Percentiles rank a stretch among this genome's conserved stretches.
phyloP scores from a whole-genome alignment of 306 rosid genomes.

The Abrus precatorius region DNA sequence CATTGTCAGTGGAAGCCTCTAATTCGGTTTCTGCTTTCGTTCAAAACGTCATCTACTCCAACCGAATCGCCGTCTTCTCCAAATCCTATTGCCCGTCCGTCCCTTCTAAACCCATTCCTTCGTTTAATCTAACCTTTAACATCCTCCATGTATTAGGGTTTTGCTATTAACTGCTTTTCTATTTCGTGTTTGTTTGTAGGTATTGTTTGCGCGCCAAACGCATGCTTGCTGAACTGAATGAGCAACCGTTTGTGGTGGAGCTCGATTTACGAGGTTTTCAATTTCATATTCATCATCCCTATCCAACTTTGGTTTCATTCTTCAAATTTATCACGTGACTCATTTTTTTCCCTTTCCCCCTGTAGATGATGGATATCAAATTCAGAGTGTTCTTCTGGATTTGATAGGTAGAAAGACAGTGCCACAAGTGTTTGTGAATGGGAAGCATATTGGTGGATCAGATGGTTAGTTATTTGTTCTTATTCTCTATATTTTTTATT shows the following conservation, averaged over 20 bases:
- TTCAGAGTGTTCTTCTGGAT: conserved; percentile 83
- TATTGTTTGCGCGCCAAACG: conserved; percentile 85
- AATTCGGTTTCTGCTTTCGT: conserved; percentile 78
- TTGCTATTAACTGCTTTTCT: neutral
- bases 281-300: too few relatives aligned
- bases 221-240: conserved; percentile 67
- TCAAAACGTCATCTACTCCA: conserved; percentile 83
- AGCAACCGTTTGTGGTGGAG: conserved; percentile 84
- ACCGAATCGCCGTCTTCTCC: conserved; percentile 83
- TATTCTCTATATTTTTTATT: neutral
- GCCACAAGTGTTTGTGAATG: conserved; percentile 89
- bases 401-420: conserved; percentile 80
- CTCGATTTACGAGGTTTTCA: conserved; percentile 83
- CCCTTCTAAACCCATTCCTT: neutral
- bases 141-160: conserved; percentile 34
- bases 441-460: conserved; percentile 93
- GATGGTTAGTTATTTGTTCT: conserved; percentile 67
- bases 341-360: neutral
- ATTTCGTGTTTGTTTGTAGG: conserved; percentile 52
- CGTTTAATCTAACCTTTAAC: neutral
- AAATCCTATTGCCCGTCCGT: conserved; percentile 91
- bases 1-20: conserved; percentile 55
- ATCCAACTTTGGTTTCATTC: neutral
- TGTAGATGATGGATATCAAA: conserved; percentile 82
- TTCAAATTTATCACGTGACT: conserved; percentile 13